A percentile compares a stretch with the other conserved stretches of the same genome.
Evolutionary conservation across 2,329 filamentous ascomycete species (phyloP).

Genomic region (Fusarium guadeloupense): DNA sequence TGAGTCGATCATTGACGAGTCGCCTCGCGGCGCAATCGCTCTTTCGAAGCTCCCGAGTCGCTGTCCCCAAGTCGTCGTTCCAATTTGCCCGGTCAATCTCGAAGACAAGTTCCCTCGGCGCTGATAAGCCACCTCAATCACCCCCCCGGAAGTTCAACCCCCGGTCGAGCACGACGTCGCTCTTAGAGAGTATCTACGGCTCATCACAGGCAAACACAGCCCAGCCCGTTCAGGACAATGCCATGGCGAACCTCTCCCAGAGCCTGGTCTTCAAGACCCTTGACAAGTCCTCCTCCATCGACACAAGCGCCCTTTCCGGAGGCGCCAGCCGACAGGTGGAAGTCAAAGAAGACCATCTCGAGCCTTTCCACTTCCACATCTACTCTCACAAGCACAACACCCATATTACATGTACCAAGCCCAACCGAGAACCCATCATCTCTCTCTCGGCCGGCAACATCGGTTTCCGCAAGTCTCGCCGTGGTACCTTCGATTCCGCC

Average conservation of each 20-base stretch:
- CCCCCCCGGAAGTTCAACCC: slow-evolving; percentile 32
- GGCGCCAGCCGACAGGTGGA: slow-evolving; percentile 30
- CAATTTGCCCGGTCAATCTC: slow-evolving; percentile 51
- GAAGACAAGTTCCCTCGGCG: slow-evolving; percentile 48
- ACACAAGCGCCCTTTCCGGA: slow-evolving; percentile 47
- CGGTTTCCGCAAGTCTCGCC: slow-evolving; percentile 85
- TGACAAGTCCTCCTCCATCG: slow-evolving; percentile 46
- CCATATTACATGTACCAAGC: slow-evolving; percentile 88
- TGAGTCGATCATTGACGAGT: slow-evolving; percentile 56
- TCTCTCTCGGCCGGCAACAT: slow-evolving; percentile 86
- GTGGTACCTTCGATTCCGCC: slow-evolving; percentile 87
- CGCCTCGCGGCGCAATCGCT: slow-evolving; percentile 55
- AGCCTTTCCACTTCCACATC: slow-evolving; percentile 88
- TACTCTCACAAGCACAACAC: slow-evolving; percentile 93
- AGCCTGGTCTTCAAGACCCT: slow-evolving; percentile 53
- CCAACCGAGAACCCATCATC: slow-evolving; percentile 80
- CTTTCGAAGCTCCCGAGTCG: slow-evolving; percentile 41
- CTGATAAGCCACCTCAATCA: slow-evolving; percentile 37
- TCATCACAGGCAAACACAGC: slow-evolving; percentile 29
- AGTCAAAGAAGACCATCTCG: slow-evolving; percentile 52
- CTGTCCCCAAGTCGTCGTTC: slow-evolving; percentile 32
- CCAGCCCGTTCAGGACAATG: slow-evolving; percentile 38
- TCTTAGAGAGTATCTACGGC: slow-evolving; percentile 50
- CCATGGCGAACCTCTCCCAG: slow-evolving; percentile 49
- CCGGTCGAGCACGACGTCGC: slow-evolving; percentile 42